phyloP scores from a whole-genome alignment of 2,329 filamentous ascomycete genomes.

The Talaromyces albobiverticillius region DNA sequence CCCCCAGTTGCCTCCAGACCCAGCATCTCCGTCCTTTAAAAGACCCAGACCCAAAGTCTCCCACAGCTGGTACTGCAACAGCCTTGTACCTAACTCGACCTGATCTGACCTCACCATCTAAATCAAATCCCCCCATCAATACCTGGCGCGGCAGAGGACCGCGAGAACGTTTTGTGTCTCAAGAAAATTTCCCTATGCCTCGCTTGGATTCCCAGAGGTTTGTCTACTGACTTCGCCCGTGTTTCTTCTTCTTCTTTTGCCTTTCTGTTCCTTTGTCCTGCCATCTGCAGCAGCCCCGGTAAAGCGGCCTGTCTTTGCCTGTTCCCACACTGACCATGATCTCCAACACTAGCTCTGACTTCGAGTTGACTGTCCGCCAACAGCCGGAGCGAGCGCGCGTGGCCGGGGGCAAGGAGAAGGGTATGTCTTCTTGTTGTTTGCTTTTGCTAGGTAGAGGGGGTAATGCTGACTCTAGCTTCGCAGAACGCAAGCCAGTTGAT shows the following conservation, averaged over 20 bases:
- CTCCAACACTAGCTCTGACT: slow-evolving; percentile 50
- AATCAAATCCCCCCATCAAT: too few relatives aligned
- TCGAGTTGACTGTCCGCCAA: slow-evolving; percentile 61
- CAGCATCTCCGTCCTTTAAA: background rate
- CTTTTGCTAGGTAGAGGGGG: background rate
- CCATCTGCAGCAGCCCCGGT: background rate
- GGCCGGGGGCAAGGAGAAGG: slow-evolving; percentile 71
- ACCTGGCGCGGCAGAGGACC: slow-evolving; percentile 7
- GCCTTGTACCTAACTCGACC: slow-evolving; percentile 3
- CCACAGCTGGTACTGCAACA: slow-evolving; percentile 10
- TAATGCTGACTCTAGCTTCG: background rate
- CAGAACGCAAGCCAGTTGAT: slow-evolving; percentile 82
- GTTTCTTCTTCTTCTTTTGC: slow-evolving; percentile 12
- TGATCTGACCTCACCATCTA: background rate
- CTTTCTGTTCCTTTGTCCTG: background rate
- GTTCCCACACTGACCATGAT: slow-evolving; percentile 40
- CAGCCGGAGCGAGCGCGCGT: slow-evolving; percentile 66
- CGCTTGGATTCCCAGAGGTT: slow-evolving; percentile 40
- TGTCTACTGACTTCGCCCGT: slow-evolving; percentile 21
- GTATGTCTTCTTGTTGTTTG: slow-evolving; percentile 40
- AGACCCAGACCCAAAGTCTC: slow-evolving; percentile 3
- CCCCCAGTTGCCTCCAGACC: background rate
- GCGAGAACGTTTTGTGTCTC: slow-evolving; percentile 8
- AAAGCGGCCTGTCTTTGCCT: slow-evolving; percentile 6
- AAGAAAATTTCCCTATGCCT: slow-evolving; percentile 25